phyloP scores from a whole-genome alignment of 2,329 filamentous ascomycete species.

The Colletotrichum liriopes region DNA sequence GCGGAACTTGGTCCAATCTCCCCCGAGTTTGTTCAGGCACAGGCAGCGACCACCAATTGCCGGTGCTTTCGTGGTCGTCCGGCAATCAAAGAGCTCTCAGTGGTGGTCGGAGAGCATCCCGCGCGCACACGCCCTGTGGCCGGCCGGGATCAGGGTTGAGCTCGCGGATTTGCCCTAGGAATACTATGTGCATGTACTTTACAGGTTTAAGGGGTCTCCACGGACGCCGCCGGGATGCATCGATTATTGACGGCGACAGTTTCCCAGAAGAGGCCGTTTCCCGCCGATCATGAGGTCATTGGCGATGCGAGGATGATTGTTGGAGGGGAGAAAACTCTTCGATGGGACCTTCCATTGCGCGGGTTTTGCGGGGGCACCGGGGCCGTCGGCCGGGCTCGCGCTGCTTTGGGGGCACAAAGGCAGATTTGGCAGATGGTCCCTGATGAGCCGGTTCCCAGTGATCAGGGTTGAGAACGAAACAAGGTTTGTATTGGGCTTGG shows the following conservation, averaged over 20 bases:
- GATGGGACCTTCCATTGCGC: slow-evolving; percentile 31
- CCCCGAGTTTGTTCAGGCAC: neutral
- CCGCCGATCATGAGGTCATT: slow-evolving; percentile 44
- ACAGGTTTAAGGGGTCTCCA: slow-evolving; percentile 26
- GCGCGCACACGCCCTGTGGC: slow-evolving; percentile 14
- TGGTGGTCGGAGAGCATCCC: slow-evolving; percentile 38
- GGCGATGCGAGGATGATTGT: slow-evolving; percentile 21
- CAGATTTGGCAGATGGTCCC: slow-evolving; percentile 23
- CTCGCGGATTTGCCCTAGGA: slow-evolving; percentile 34
- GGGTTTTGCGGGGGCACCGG: slow-evolving; percentile 36
- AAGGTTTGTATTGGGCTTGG: slow-evolving; percentile 19
- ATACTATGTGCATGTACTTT: neutral
- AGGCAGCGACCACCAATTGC: slow-evolving; percentile 2
- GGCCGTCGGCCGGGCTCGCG: neutral
- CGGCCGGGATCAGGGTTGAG: slow-evolving; percentile 30
- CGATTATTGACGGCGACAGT: slow-evolving; percentile 40
- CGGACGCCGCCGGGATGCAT: slow-evolving; percentile 31
- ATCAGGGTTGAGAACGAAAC: slow-evolving; percentile 19
- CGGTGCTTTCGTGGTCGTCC: slow-evolving; percentile 14
- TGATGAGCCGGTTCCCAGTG: slow-evolving; percentile 16
- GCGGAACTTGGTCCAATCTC: slow-evolving; percentile 5
- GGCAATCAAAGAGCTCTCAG: slow-evolving; percentile 17
- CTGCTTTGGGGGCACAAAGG: slow-evolving; percentile 8
- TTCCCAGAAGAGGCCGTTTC: slow-evolving; percentile 28
- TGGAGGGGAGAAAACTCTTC: slow-evolving; percentile 34